Evolutionary conservation across 495 filamentous ascomycete genomes (phyloP).

Genomic region (Immersiella caudata): DNA sequence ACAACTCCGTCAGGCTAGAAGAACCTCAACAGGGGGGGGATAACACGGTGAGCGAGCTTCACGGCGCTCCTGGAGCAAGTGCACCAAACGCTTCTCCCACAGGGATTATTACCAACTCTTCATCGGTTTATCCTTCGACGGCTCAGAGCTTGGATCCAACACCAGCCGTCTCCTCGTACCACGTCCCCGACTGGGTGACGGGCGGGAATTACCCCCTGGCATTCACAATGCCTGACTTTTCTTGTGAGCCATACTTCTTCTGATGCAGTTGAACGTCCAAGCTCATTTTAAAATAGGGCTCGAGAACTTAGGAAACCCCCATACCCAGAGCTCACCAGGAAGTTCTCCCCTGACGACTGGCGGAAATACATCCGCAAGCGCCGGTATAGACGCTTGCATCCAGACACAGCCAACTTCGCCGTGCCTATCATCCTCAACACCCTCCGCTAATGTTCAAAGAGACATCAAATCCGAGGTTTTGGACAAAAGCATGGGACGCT

Average conservation of each 20-base stretch:
- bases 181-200: constrained; percentile 11
- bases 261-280: not conserved
- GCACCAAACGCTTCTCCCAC: not conserved
- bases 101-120: constrained; percentile 21
- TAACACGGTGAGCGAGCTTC: not conserved
- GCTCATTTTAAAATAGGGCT: constrained; percentile 20
- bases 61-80: not conserved
- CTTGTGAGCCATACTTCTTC: constrained; percentile 16
- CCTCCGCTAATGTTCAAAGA: constrained; percentile 27
- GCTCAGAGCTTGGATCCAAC: constrained; percentile 22
- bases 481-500: constrained; percentile 39
- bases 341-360: constrained; percentile 21
- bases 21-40: not conserved
- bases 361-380: constrained; percentile 5
- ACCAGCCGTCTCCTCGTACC: constrained; percentile 16
- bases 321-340: constrained; percentile 7
- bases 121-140: constrained; percentile 33
- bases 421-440: constrained; percentile 23
- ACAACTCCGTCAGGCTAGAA: not conserved
- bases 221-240: constrained; percentile 18
- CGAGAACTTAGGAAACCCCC: constrained; percentile 19
- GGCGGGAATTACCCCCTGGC: not conserved
- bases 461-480: constrained; percentile 34
- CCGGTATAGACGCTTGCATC: not conserved
- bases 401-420: not conserved